Evolutionary conservation across 768 basidiomycete genomes (phyloP).

Genomic region (Lentinula sp.): DNA sequence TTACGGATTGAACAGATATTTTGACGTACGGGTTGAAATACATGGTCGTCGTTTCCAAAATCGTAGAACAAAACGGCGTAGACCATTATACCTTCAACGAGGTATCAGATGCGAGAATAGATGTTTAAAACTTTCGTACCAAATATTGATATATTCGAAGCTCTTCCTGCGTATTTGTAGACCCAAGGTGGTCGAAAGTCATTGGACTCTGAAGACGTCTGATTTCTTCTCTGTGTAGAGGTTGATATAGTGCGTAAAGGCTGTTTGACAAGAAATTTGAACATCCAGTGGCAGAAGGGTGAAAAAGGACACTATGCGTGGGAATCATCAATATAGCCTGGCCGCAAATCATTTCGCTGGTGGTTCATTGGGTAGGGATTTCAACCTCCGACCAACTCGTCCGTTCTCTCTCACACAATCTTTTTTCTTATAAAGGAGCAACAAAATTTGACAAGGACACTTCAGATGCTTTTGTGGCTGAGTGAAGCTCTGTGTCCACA

Average conservation of each 20-base stretch:
- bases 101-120: neutral
- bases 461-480: too few relatives aligned
- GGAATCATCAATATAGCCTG: neutral
- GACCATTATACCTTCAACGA: conserved; percentile 35
- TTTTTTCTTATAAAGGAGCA: too few relatives aligned
- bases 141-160: conserved; percentile 52
- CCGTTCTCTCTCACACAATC: too few relatives aligned
- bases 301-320: neutral
- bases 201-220: neutral
- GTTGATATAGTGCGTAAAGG: neutral
- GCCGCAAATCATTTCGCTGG: neutral
- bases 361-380: too few relatives aligned
- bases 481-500: too few relatives aligned
- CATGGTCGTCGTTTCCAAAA: conserved; percentile 67
- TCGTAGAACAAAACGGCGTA: conserved; percentile 62
- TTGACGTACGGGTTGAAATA: conserved; percentile 56
- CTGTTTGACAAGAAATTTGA: neutral
- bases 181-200: conserved; percentile 63
- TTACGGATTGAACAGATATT: neutral
- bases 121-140: conserved; percentile 25
- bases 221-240: neutral
- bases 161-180: conserved; percentile 42
- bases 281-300: neutral
- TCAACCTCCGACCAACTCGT: too few relatives aligned
- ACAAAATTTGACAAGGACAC: too few relatives aligned